Base-by-base conservation (phyloP, 208 protist genomes). In the Leishmania gerbilli region DNA sequence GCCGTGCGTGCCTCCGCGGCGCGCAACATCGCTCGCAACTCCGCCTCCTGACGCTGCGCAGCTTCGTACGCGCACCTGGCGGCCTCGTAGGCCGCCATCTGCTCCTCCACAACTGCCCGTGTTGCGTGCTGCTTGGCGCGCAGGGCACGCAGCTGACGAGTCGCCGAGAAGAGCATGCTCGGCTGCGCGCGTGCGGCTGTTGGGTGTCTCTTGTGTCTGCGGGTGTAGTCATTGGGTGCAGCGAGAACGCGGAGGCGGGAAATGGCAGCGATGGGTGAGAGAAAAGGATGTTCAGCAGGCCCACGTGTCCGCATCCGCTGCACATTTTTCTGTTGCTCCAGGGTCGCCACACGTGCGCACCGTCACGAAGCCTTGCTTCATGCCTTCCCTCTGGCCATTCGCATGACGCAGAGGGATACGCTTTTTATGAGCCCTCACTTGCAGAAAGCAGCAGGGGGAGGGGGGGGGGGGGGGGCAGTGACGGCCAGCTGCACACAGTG, bases 121-220 rank as follows among this genome's bases (percentile, higher is more conserved):
- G 45, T 67, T 0, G 55, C 47, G 15, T 84, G 74, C 49, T 90
- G 83, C 40, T 83, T 80, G 11, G 77, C 77, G 13, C 76, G 81
- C 79, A 88, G 49, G 15, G 67, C 72, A 17, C 71, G 60, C 58
- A 93, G 84, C 64, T 90, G 85, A 60, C 90, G 83, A 60, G 79
- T 80, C 37, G 80, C 85, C 21, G 86, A 86, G n/a, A 82, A 76
- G 37, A 87, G 64, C 71, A 90, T 79, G 31, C 21, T n/a, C 47
- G 53, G 42, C 11, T 83, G 27, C 8, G 62, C 31, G 8, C 31
- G n/a, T 19, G 53, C 40, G 27, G 9, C 13, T 56, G 7, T 56
- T 42, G 11, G 6, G 4, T 37, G 37, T 62, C n/a, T 31, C 2
- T 1, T 1, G 31, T 45, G 55, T 51, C 31, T 49, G 21, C 27